Base-by-base conservation (phyloP, 495 filamentous ascomycete genomes). In the Penicillium waksmanii region DNA sequence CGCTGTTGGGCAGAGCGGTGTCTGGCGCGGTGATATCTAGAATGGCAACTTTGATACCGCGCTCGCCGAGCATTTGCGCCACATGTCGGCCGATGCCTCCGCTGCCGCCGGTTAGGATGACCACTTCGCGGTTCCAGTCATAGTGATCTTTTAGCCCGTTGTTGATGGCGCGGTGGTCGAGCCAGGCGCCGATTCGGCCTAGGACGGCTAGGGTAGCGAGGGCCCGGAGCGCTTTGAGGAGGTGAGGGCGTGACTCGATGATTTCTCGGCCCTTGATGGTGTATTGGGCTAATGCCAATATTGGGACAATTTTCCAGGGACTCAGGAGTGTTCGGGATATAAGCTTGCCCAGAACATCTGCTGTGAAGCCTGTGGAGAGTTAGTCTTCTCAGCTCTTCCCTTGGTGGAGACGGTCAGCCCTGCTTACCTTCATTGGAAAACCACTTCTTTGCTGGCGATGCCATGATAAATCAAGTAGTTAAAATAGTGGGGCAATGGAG, bases 31-130 rank as follows among this genome's bases (percentile, higher is more conserved):
- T 80, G 53, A 92, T 81, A 73, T 93, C 89, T n/a, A 92, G 69
- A 25, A 91, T 85, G 6, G 84, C 85, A 15, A 90, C 84, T 63
- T 82, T 87, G 58, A 87, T 78, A 1, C 80, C 80, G 36, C 66
- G 67, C 61, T 84, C 80, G 7, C 82, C 85, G 2, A 93, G 75
- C 15, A 87, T 69, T 55, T 78, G 75, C 5, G 88, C 88, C 7
- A 90, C 74, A 10, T 80, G 70, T 21, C 77, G 81, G 10, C 89
- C 89, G 63, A 92, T 90, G 0, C 88, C 89, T 51, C 81, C 82
- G 46, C 85, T 84, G 6, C 89, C 89, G 13, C 89, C 89, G 0
- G 89, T 92, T 48, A 92, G 78, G 18, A 92, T 72, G 8, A 89
- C 83, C 50, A 92, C 80, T 73, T 93, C 89, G 58, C 81, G 78